A percentile compares a stretch with the other conserved stretches of the same genome.
Evolutionary conservation across 805 yeast species (phyloP).

Genomic region (Zygosaccharomyces pseudorouxii): DNA sequence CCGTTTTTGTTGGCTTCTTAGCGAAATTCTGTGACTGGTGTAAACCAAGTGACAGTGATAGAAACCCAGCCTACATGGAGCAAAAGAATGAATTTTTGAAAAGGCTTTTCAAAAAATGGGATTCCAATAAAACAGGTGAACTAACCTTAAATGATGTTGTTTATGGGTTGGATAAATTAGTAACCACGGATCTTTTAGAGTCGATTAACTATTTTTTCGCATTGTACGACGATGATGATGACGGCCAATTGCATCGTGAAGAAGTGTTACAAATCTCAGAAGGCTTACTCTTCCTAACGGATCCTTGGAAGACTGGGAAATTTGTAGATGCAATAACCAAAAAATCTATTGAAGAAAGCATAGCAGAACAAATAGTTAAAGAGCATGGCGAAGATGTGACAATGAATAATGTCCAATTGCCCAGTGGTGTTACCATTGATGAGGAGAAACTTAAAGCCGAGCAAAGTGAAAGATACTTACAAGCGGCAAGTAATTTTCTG

Average conservation of each 20-base stretch:
- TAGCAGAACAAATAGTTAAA: conserved; percentile 55
- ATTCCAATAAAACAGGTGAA: conserved; percentile 47
- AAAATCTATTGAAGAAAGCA: conserved; percentile 56
- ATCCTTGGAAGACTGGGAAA: conserved; percentile 77
- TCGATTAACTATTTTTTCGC: conserved; percentile 73
- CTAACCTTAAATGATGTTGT: conserved; percentile 67
- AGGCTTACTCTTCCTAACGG: conserved; percentile 73
- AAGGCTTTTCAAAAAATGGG: conserved; percentile 71
- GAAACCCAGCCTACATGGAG: conserved; percentile 28
- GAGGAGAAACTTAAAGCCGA: conserved; percentile 55
- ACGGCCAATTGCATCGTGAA: conserved; percentile 66
- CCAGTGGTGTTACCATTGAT: conserved; percentile 58
- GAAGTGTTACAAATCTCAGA: conserved; percentile 82
- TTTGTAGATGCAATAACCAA: conserved; percentile 62
- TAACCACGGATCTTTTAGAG: conserved; percentile 71
- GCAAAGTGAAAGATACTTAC: conserved; percentile 74
- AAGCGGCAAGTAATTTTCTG: conserved; percentile 82
- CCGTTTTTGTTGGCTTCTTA: conserved; percentile 69
- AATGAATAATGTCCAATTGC: conserved; percentile 44
- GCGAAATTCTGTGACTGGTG: conserved; percentile 79
- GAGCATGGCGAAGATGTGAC: conserved; percentile 32
- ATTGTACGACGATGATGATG: conserved; percentile 58
- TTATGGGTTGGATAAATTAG: conserved; percentile 63
- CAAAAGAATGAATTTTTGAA: conserved; percentile 48
- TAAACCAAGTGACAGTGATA: conserved; percentile 36